These are phyloP conservation scores for Bonia amplexicaulis DNA, from an alignment of 176 grass and related monocot species.

Conservation along the genomic window DNA sequence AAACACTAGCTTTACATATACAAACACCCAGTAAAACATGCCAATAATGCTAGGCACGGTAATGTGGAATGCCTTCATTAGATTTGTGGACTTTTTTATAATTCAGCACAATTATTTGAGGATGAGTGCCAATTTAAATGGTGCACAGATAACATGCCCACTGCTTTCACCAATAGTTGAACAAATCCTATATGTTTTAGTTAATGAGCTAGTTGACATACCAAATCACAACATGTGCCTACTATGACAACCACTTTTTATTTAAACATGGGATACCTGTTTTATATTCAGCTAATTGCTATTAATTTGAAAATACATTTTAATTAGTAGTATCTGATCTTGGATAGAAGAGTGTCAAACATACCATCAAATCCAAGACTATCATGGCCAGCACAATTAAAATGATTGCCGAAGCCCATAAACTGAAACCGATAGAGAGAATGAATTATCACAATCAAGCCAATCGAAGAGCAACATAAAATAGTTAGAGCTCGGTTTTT, in stretches of 20 bases:
- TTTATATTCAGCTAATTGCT: background rate
- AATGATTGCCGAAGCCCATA: conserved; percentile 92
- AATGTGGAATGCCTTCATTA: background rate
- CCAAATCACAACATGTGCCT: background rate
- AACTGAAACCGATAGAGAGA: conserved; percentile 50
- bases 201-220: background rate
- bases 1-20: background rate
- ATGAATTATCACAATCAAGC: conserved; percentile 29
- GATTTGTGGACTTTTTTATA: conserved; percentile 1
- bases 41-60: background rate
- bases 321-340: background rate
- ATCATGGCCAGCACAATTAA: conserved; percentile 74
- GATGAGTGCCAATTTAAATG: background rate
- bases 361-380: conserved; percentile 90
- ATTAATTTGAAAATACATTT: conserved; percentile 17
- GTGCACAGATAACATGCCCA: background rate
- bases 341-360: conserved; percentile 14
- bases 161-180: conserved; percentile 15
- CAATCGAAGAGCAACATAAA: conserved; percentile 14
- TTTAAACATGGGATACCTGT: background rate
- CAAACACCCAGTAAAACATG: conserved; percentile 2
- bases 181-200: background rate
- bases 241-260: background rate
- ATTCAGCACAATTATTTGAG: background rate
- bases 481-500: conserved; percentile 10